Conservation (phyloP, 345 rosid species). For the Melaleuca alternifolia region DNA sequence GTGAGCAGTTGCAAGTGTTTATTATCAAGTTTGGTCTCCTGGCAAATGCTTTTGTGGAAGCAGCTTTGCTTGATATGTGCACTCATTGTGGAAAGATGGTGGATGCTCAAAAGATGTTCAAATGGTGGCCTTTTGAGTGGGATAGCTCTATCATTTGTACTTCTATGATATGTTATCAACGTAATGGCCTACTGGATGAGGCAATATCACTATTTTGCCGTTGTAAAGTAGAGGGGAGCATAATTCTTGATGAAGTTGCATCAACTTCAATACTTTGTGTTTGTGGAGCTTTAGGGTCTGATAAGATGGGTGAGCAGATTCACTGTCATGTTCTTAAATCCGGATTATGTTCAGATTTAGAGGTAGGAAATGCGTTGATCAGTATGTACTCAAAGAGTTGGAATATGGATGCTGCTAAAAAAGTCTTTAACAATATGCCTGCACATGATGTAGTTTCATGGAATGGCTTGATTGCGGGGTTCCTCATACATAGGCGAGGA, state of each 20-base stretch:
- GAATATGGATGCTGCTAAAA: slow-evolving; percentile 30
- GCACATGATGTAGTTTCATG: no score
- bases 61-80: slow-evolving; percentile 74
- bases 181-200: slow-evolving; percentile 52
- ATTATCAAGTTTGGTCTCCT: slow-evolving; percentile 46
- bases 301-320: slow-evolving; percentile 57
- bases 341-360: slow-evolving; percentile 29
- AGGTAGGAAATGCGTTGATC: slow-evolving; percentile 55
- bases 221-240: slow-evolving; percentile 22
- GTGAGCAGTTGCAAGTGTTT: slow-evolving; percentile 72
- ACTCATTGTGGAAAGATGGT: slow-evolving; percentile 64
- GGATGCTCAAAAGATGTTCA: slow-evolving; percentile 61
- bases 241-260: slow-evolving; percentile 49
- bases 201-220: slow-evolving; percentile 42
- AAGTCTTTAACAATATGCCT: slow-evolving; percentile 37
- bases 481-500: slow-evolving; percentile 64
- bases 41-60: slow-evolving; percentile 44
- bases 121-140: slow-evolving; percentile 29
- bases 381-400: slow-evolving; percentile 73
- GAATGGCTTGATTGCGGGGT: slow-evolving; percentile 57
- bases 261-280: slow-evolving; percentile 41
- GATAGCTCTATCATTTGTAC: slow-evolving; percentile 41
- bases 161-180: slow-evolving; percentile 62
- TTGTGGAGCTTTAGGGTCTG: slow-evolving; percentile 69
- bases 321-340: slow-evolving; percentile 53